Conservation (phyloP, 2,329 filamentous ascomycete genomes). For the Ophiostoma sp. region DNA sequence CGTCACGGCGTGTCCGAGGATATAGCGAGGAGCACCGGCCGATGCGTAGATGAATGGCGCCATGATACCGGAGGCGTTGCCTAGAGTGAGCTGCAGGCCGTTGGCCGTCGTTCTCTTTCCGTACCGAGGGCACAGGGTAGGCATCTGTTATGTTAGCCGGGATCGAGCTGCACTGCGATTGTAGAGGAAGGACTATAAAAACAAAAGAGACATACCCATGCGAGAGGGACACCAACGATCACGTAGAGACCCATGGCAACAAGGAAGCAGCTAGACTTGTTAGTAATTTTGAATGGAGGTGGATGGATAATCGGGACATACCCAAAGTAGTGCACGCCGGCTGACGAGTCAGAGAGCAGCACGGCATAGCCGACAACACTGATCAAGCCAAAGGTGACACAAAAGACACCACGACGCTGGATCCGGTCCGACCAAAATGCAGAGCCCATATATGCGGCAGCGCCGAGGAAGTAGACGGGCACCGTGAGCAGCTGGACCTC, state of each 20-base stretch:
- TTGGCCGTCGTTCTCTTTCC: constrained; percentile 10
- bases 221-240: constrained; percentile 3
- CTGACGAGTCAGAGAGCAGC: constrained; percentile 4
- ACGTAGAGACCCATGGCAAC: constrained; percentile 9
- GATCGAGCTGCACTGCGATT: neutral
- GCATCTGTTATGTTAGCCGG: neutral
- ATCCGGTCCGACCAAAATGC: constrained; percentile 35
- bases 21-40: neutral
- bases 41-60: neutral
- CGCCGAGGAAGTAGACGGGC: constrained; percentile 33
- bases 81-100: constrained; percentile 9
- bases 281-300: neutral
- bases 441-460: constrained; percentile 30
- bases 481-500: constrained; percentile 31
- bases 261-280: constrained; percentile 2
- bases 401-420: constrained; percentile 32
- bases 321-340: constrained; percentile 16
- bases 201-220: neutral
- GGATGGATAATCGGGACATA: neutral
- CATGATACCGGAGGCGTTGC: constrained; percentile 13
- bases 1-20: constrained; percentile 9
- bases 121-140: constrained; percentile 3
- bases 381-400: constrained; percentile 11
- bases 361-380: constrained; percentile 23
- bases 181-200: neutral